Evolutionary conservation across 352 stramenopile species (phyloP), one percentile per base, ranked within the genome.

Genomic region (Globisporangium takayamanum): DNA sequence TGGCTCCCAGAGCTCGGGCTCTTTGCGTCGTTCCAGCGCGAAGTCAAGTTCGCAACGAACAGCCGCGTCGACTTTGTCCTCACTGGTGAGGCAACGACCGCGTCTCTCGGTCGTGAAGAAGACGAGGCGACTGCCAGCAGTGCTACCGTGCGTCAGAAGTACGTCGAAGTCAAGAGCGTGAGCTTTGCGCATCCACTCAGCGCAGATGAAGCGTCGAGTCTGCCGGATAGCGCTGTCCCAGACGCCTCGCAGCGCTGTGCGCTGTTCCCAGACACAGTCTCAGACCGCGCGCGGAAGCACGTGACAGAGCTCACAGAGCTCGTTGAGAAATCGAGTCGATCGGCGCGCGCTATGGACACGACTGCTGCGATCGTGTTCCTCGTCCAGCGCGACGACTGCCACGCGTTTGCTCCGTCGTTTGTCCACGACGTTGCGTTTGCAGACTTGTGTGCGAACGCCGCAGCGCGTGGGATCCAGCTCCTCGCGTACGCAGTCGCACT

Each of bases 81-180:
- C n/a, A 57, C 65, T 7, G 66, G 65, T 12, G 50, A 55, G 73
- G 73, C 30, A 68, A 66, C 37, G 72, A 55, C 15, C 47, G 78
- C 28, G 5, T 39, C 33, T 39, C 33, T 39, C 5, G 7, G 5
- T 39, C 33, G 33, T 1, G 33, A 39, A 39, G 33, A 12, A 3
- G 8, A 5, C 33, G 33, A 39, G 1, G 33, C 33, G 33, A 39
- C 33, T 39, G 33, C 33, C 6, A 39, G 33, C 1, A 10, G 33
- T 5, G 10, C 33, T 39, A 6, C 6, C 33, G 26, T 55, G 18
- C 74, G 79, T 39, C 68, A 86, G 33, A 88, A 85, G 63, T 94
- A 91, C 59, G 74, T 92, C 25, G 84, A 94, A 67, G 84, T 94
- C 33, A 94, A 94, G 66, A 92, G 82, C 66, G 84, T 90, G 45